Conservation (phyloP, 2,329 filamentous ascomycete species). For the Colletotrichum magnum region DNA sequence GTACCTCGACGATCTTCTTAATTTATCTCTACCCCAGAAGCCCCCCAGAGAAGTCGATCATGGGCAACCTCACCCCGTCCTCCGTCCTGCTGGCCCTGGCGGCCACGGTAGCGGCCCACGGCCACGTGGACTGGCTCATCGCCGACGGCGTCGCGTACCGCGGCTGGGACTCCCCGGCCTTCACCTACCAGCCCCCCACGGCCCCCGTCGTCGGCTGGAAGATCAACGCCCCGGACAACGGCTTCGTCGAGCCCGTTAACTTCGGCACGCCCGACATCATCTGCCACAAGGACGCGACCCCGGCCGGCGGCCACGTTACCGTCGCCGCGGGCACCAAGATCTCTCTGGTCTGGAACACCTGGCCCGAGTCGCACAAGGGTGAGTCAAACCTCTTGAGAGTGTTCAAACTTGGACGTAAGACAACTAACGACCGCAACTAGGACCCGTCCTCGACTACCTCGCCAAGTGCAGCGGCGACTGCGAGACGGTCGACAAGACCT, state of each 20-base stretch:
- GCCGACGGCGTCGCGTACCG: conserved; percentile 51
- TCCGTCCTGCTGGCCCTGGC: conserved; percentile 43
- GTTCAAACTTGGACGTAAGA: background rate
- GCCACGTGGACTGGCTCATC: conserved; percentile 50
- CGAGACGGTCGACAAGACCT: conserved; percentile 62
- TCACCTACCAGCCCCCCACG: conserved; percentile 43
- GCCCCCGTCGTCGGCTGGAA: conserved; percentile 49
- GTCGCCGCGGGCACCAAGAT: conserved; percentile 72
- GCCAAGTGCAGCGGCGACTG: conserved; percentile 68
- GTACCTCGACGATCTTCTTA: background rate
- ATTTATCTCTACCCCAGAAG: background rate
- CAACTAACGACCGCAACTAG: background rate
- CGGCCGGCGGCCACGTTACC: conserved; percentile 55
- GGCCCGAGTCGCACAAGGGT: conserved; percentile 73
- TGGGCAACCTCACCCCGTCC: conserved; percentile 28
- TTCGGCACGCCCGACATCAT: conserved; percentile 59
- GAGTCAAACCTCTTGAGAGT: background rate
- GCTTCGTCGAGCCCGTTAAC: conserved; percentile 61
- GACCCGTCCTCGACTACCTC: conserved; percentile 73
- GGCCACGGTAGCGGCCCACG: conserved; percentile 47
- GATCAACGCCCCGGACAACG: conserved; percentile 54
- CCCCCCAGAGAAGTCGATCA: background rate
- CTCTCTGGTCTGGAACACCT: conserved; percentile 74
- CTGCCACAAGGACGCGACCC: conserved; percentile 60
- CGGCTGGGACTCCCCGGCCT: conserved; percentile 59